Evolutionary conservation across 108 stramenopile species (phyloP).

Genomic region (Licmophora abbreviata): DNA sequence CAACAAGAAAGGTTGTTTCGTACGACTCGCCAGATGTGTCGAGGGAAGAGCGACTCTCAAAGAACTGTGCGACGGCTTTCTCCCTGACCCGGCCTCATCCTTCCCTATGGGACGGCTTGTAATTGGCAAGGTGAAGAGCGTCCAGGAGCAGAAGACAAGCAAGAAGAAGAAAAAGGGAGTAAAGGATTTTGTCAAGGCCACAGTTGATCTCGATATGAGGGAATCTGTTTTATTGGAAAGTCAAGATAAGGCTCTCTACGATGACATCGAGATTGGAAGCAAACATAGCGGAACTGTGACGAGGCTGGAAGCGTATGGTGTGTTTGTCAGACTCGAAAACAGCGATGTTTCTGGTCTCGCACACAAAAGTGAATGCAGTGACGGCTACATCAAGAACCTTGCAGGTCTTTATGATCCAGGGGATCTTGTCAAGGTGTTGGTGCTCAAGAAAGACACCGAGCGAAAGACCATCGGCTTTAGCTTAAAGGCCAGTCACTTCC

Average conservation of each 20-base stretch:
- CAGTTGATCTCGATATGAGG: slow-evolving; percentile 72
- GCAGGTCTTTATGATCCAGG: slow-evolving; percentile 78
- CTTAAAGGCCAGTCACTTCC: slow-evolving; percentile 91
- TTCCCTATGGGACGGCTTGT: slow-evolving; percentile 91
- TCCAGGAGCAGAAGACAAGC: slow-evolving; percentile 20
- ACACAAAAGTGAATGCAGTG: slow-evolving; percentile 88
- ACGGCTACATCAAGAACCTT: slow-evolving; percentile 72
- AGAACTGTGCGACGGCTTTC: slow-evolving; percentile 82
- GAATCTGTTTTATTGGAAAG: slow-evolving; percentile 61
- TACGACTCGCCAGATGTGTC: slow-evolving; percentile 68
- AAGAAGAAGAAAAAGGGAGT: slow-evolving; percentile 11
- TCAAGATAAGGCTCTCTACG: slow-evolving; percentile 44
- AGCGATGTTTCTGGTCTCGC: slow-evolving; percentile 86
- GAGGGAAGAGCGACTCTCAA: slow-evolving; percentile 85
- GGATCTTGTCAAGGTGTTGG: slow-evolving; percentile 89
- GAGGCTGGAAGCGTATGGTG: slow-evolving; percentile 83
- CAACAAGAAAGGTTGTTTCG: slow-evolving; percentile 88
- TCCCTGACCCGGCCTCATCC: slow-evolving; percentile 59
- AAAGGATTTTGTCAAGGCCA: slow-evolving; percentile 18
- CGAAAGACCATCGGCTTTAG: slow-evolving; percentile 64
- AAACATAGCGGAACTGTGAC: slow-evolving; percentile 86
- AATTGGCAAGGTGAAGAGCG: slow-evolving; percentile 72
- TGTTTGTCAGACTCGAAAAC: slow-evolving; percentile 83
- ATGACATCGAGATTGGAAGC: slow-evolving; percentile 60
- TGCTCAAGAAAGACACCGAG: slow-evolving; percentile 76